phyloP scores from a whole-genome alignment of 768 basidiomycete species.

The Leccinum subgranulosum region DNA sequence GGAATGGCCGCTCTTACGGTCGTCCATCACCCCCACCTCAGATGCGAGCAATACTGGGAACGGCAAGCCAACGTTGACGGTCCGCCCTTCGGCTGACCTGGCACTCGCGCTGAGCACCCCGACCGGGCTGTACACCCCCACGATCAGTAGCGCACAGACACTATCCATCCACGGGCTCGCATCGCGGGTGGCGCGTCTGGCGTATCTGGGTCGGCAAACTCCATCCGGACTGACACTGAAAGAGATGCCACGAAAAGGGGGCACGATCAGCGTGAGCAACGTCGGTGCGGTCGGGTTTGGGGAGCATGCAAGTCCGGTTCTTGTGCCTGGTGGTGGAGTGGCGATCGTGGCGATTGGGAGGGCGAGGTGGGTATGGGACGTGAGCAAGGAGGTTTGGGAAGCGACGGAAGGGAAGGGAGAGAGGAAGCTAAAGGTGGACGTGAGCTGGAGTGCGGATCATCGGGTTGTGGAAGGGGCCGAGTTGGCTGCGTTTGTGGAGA shows the following conservation, averaged over 20 bases:
- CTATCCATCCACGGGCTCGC: slow-evolving; percentile 60
- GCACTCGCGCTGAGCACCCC: slow-evolving; percentile 75
- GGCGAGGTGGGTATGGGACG: slow-evolving; percentile 76
- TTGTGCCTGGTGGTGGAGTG: slow-evolving; percentile 80
- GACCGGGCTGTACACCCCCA: slow-evolving; percentile 81
- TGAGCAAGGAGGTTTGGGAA: slow-evolving; percentile 40
- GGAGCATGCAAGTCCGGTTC: slow-evolving; percentile 66
- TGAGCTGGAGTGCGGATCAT: slow-evolving; percentile 88
- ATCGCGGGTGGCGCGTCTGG: slow-evolving; percentile 56
- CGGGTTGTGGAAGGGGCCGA: slow-evolving; percentile 87
- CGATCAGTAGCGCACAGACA: slow-evolving; percentile 52
- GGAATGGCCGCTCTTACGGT: slow-evolving; percentile 81
- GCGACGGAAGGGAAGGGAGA: slow-evolving; percentile 33
- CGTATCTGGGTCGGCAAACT: slow-evolving; percentile 61
- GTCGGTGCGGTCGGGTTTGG: slow-evolving; percentile 78
- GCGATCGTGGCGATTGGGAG: slow-evolving; percentile 82
- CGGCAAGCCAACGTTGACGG: slow-evolving; percentile 61
- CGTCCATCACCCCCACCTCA: slow-evolving; percentile 56
- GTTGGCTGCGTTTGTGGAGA: slow-evolving; percentile 83
- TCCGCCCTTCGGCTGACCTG: slow-evolving; percentile 76
- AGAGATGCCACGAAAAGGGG: slow-evolving; percentile 74
- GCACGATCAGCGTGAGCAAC: slow-evolving; percentile 79
- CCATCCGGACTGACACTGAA: slow-evolving; percentile 61
- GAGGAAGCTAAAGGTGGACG: slow-evolving; percentile 54
- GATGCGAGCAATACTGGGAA: slow-evolving; percentile 3